phyloP scores from a whole-genome alignment of 2,329 filamentous ascomycete genomes.

The Aureobasidium sp. region DNA sequence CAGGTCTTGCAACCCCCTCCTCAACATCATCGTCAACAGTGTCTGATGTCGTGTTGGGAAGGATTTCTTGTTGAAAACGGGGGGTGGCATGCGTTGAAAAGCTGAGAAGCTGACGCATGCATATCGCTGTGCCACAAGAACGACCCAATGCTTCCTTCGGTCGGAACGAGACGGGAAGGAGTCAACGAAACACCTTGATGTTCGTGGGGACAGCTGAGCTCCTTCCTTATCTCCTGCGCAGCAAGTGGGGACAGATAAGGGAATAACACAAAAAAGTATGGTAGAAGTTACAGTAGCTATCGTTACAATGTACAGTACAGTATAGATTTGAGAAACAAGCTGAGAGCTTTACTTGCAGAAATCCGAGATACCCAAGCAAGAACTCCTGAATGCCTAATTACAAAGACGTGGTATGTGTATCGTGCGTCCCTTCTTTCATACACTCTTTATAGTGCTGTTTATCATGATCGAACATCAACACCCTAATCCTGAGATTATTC shows the following conservation, averaged over 20 bases:
- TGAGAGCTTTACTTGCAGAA: background rate
- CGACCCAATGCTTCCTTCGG: background rate
- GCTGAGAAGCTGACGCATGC: background rate
- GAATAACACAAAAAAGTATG: background rate
- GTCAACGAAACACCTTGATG: background rate
- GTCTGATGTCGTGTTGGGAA: background rate
- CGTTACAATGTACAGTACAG: slow-evolving; percentile 11
- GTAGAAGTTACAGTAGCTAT: background rate
- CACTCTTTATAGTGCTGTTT: background rate
- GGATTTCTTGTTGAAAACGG: background rate
- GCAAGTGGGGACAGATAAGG: background rate
- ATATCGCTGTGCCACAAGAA: background rate
- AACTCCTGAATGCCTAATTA: slow-evolving; percentile 12
- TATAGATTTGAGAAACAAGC: background rate
- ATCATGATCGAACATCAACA: background rate
- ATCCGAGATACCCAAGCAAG: background rate
- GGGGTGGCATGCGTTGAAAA: background rate
- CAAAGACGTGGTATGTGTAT: slow-evolving; percentile 12
- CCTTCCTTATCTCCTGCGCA: background rate
- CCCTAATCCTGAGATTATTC: background rate
- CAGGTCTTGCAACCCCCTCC: background rate
- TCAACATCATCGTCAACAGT: background rate
- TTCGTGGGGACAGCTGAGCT: background rate
- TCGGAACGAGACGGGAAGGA: background rate
- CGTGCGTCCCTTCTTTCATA: background rate